phyloP scores from a whole-genome alignment of 768 basidiomycete species.

The Lactarius pseudohatsudake region DNA sequence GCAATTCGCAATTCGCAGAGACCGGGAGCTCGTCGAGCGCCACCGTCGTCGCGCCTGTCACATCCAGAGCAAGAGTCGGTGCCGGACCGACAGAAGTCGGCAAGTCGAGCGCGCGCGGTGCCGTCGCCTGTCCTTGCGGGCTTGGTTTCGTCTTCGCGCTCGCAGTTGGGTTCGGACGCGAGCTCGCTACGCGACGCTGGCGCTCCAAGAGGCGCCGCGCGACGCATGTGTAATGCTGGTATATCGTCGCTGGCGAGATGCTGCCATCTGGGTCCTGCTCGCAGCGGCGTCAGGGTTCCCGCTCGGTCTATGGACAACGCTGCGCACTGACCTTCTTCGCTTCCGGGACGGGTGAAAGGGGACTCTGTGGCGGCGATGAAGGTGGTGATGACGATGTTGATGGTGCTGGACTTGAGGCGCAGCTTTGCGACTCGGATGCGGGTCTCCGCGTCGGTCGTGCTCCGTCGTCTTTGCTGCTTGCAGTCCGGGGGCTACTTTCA shows the following conservation, averaged over 20 bases:
- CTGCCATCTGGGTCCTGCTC: not conserved
- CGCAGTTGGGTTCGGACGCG: not conserved
- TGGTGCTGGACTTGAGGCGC: not conserved
- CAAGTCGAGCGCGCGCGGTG: not conserved
- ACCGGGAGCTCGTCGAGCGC: conserved; percentile 20
- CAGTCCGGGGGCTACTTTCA: not conserved
- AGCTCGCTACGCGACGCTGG: not conserved
- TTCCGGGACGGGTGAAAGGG: not conserved
- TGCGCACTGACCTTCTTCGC: conserved; percentile 5
- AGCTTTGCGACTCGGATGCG: not conserved
- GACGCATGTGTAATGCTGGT: conserved; percentile 6
- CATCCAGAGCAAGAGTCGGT: not conserved
- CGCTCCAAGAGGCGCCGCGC: conserved; percentile 5
- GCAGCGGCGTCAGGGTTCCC: not conserved
- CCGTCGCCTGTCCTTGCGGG: not conserved
- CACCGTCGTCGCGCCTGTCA: not conserved
- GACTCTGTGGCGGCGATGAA: not conserved
- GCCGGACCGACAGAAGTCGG: not conserved
- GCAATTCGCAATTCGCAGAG: not conserved
- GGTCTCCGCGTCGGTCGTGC: not conserved
- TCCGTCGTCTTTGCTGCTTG: not conserved
- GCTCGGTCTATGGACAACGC: not conserved
- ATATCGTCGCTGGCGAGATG: conserved; percentile 8
- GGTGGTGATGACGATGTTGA: not conserved
- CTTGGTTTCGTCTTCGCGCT: not conserved